Evolutionary conservation across 768 basidiomycete genomes (phyloP).

Genomic region (Lactifluus subvellereus): DNA sequence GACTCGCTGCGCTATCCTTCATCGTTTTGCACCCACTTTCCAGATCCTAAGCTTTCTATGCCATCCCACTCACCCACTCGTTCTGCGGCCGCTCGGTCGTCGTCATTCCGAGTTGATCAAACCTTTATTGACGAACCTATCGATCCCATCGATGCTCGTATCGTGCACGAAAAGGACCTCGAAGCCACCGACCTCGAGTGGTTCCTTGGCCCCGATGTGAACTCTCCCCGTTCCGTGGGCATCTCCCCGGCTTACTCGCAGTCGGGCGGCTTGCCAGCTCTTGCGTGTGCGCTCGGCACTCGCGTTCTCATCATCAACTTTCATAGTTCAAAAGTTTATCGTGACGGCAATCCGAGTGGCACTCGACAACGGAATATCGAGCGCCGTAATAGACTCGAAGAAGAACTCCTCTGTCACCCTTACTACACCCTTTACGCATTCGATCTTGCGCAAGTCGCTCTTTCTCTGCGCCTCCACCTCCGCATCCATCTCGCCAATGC

Average conservation of each 20-base stretch:
- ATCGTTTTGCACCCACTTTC: too few relatives aligned
- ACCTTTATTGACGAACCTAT: slow-evolving; percentile 28
- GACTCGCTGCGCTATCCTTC: neutral
- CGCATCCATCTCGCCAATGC: slow-evolving; percentile 41
- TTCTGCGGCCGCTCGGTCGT: neutral
- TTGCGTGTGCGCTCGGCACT: slow-evolving; percentile 41
- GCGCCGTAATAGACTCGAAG: slow-evolving; percentile 33
- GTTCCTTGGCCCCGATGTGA: slow-evolving; percentile 15
- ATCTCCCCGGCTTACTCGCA: slow-evolving; percentile 46
- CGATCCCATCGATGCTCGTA: slow-evolving; percentile 24
- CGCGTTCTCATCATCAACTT: slow-evolving; percentile 27
- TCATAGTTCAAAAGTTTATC: slow-evolving; percentile 2
- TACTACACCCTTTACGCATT: slow-evolving; percentile 47
- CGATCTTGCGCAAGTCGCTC: slow-evolving; percentile 45
- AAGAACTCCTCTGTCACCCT: slow-evolving; percentile 41
- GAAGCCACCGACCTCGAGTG: slow-evolving; percentile 22
- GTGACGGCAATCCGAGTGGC: neutral
- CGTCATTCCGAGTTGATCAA: slow-evolving; percentile 19
- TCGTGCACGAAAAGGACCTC: slow-evolving; percentile 25
- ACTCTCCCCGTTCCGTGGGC: slow-evolving; percentile 36
- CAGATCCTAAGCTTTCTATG: neutral
- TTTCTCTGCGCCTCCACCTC: slow-evolving; percentile 43
- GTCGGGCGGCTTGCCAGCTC: slow-evolving; percentile 38
- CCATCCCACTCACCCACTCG: neutral
- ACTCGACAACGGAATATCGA: slow-evolving; percentile 20